Percentiles rank a stretch among this genome's conserved stretches.
These are phyloP conservation scores for Helminthosporium solani DNA, from an alignment of 2,329 filamentous ascomycete genomes.

Conservation along the genomic window DNA sequence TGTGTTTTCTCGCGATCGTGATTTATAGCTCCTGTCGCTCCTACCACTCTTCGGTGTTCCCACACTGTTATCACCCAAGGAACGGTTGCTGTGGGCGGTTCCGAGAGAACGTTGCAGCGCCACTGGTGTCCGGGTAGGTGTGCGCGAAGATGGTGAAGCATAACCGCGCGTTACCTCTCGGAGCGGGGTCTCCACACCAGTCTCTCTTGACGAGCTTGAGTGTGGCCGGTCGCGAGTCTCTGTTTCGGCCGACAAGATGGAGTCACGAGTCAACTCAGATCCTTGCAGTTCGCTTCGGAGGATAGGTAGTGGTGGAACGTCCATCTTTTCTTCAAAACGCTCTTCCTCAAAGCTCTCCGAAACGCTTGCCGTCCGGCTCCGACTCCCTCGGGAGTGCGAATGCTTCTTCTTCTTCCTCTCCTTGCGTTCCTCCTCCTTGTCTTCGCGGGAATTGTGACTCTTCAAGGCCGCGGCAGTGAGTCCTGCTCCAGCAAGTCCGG, in stretches of 20 bases:
- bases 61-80: slow-evolving; percentile 53
- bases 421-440: slow-evolving; percentile 44
- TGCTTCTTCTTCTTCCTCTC: slow-evolving; percentile 48
- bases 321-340: slow-evolving; percentile 45
- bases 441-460: slow-evolving; percentile 64
- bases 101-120: slow-evolving; percentile 61
- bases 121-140: slow-evolving; percentile 61
- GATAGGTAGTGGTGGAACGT: slow-evolving; percentile 76
- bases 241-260: slow-evolving; percentile 79
- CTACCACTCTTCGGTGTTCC: slow-evolving; percentile 41
- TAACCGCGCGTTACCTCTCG: slow-evolving; percentile 64
- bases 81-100: slow-evolving; percentile 63
- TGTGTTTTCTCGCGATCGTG: slow-evolving; percentile 23
- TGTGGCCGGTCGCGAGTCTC: slow-evolving; percentile 60
- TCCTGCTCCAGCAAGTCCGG: slow-evolving; percentile 55
- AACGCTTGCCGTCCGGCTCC: slow-evolving; percentile 54
- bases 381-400: slow-evolving; percentile 45
- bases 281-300: slow-evolving; percentile 81
- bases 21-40: slow-evolving; percentile 49
- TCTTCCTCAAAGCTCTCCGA: slow-evolving; percentile 56
- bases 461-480: slow-evolving; percentile 63
- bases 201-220: slow-evolving; percentile 62
- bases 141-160: slow-evolving; percentile 61
- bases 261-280: slow-evolving; percentile 84
- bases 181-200: slow-evolving; percentile 53